Percentiles rank a stretch among this genome's conserved stretches.
phyloP scores from a whole-genome alignment of 768 basidiomycete species.

The Omphalotus guepiniiformis region DNA sequence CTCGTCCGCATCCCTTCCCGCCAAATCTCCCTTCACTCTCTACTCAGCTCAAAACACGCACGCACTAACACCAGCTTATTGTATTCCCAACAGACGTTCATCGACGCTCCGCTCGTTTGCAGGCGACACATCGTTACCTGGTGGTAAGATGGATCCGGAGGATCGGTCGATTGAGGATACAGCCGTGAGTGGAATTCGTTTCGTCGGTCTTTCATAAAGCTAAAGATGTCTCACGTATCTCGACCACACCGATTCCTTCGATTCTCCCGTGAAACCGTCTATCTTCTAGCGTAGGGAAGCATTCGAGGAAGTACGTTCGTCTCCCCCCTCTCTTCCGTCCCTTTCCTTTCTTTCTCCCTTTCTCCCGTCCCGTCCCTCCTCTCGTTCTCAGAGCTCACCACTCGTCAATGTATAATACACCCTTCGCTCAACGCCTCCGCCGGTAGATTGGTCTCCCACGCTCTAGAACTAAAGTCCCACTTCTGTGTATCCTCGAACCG shows the following conservation, averaged over 20 bases:
- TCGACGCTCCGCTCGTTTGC: slow-evolving; percentile 71
- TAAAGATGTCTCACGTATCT: too few species aligned
- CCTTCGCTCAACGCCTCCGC: too few species aligned
- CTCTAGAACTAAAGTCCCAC: slow-evolving; percentile 64
- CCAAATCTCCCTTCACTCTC: too few species aligned
- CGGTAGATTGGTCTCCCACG: slow-evolving; percentile 87
- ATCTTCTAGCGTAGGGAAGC: slow-evolving; percentile 79
- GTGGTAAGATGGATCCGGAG: slow-evolving; percentile 70
- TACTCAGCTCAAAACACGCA: too few species aligned
- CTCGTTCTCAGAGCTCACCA: too few species aligned
- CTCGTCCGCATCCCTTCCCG: background rate
- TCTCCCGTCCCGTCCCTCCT: too few species aligned
- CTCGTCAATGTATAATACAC: too few species aligned
- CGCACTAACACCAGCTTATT: background rate
- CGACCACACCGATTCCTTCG: too few species aligned
- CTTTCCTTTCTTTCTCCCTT: too few species aligned
- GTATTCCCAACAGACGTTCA: slow-evolving; percentile 52
- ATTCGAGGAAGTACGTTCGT: slow-evolving; percentile 84
- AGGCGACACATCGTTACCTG: slow-evolving; percentile 85
- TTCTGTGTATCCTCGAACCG: slow-evolving; percentile 76
- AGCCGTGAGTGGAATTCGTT: slow-evolving; percentile 75
- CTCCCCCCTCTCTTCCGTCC: too few species aligned
- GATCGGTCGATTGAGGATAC: slow-evolving; percentile 75
- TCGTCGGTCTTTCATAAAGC: background rate
- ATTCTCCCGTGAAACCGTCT: too few species aligned